These are phyloP conservation scores for Ganoderma multipileum DNA, from an alignment of 1,284 basidiomycete species.

Conservation along the genomic window DNA sequence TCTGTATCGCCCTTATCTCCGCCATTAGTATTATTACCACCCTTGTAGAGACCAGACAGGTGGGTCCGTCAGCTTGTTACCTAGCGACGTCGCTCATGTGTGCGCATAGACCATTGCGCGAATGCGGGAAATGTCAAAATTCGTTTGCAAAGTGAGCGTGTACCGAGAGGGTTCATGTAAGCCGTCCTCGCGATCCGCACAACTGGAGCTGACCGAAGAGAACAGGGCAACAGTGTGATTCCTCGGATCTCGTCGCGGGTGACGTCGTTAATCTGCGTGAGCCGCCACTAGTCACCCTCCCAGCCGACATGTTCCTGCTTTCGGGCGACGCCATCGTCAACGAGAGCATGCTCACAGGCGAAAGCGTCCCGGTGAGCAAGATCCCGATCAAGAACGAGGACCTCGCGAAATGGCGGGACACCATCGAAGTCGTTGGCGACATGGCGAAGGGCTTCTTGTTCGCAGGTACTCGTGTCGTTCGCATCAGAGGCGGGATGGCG, in stretches of 20 bases:
- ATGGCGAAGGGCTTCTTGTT: conserved; percentile 90
- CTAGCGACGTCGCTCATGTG: background rate
- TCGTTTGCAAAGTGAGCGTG: conserved; percentile 83
- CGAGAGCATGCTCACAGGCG: conserved; percentile 98
- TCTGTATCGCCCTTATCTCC: conserved; percentile 96
- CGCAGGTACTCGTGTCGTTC: conserved; percentile 91
- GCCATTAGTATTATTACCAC: conserved; percentile 87
- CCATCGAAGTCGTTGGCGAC: conserved; percentile 72
- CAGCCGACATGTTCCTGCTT: conserved; percentile 92
- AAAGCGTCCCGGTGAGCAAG: conserved; percentile 94
- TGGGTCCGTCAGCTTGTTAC: conserved; percentile 33
- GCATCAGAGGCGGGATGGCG: conserved; percentile 78
- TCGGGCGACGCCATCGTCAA: conserved; percentile 98
- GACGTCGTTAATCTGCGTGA: conserved; percentile 92
- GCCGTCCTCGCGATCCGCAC: conserved; percentile 36
- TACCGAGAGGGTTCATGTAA: conserved; percentile 79
- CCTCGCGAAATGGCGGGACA: conserved; percentile 73
- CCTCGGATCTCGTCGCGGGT: conserved; percentile 88
- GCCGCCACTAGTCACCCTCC: conserved; percentile 78
- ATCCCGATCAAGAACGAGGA: conserved; percentile 78
- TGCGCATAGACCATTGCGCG: conserved; percentile 83
- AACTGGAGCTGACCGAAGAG: background rate
- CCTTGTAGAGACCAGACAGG: conserved; percentile 92
- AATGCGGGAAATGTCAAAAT: conserved; percentile 97
- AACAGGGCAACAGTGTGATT: conserved; percentile 78